phyloP scores from a whole-genome alignment of 78 protist genomes.

The Guillardia theta region DNA sequence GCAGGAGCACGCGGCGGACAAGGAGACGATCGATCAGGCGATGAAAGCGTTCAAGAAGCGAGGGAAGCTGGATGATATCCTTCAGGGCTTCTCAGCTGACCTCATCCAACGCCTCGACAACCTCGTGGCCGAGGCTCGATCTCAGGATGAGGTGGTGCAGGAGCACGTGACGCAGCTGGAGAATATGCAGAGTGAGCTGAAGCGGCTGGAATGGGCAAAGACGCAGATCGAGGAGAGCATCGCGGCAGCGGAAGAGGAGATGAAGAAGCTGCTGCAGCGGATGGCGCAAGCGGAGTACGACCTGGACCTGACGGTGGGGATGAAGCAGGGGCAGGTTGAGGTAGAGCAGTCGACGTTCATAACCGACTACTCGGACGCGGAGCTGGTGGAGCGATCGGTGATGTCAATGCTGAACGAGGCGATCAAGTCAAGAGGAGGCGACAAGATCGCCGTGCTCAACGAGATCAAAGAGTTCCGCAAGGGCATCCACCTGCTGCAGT shows the following conservation, averaged over 20 bases:
- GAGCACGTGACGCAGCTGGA: too few relatives aligned
- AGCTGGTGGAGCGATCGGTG: neutral
- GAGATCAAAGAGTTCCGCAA: conserved; percentile 36
- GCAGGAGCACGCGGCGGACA: neutral
- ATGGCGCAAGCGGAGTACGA: neutral
- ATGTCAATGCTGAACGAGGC: neutral
- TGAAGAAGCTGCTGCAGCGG: neutral
- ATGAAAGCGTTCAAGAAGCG: neutral
- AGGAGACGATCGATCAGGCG: neutral
- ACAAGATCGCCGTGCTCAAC: neutral
- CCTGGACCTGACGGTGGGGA: neutral
- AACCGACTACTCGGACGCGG: neutral
- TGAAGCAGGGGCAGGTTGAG: conserved; percentile 39
- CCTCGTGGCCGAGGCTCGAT: too few relatives aligned
- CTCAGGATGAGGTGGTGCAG: too few relatives aligned
- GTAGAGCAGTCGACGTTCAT: neutral
- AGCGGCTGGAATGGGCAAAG: neutral
- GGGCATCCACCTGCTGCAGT: conserved; percentile 1
- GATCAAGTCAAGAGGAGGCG: neutral
- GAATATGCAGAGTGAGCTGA: too few relatives aligned
- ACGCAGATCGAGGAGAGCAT: neutral
- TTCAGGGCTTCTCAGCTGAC: too few relatives aligned
- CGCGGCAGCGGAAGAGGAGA: neutral
- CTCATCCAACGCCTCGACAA: too few relatives aligned
- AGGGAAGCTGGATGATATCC: neutral